Base-by-base conservation (phyloP, 2,329 filamentous ascomycete genomes). In the Cladophialophora carrionii region DNA sequence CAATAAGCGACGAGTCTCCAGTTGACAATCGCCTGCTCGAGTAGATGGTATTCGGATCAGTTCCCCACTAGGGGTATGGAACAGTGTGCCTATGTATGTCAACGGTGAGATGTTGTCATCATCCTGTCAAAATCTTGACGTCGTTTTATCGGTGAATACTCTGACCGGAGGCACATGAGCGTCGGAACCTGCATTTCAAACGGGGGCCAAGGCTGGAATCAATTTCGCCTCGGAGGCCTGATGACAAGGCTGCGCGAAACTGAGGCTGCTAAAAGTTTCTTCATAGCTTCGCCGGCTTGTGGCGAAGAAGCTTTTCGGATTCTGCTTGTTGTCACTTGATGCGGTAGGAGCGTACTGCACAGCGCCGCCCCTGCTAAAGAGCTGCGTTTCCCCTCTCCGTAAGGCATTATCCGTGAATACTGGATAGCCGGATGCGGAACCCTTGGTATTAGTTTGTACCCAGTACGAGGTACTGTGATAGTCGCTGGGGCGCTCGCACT, bases 171-270 rank as follows among this genome's bases (percentile, higher is more conserved):
- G 48, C 48, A 26, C 48, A 51, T 51, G 46, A 49, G 20, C 46
- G 12, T 14, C 46, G 3, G 14, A 49, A n/a, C 17, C n/a, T 26
- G 46, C 46, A 26, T 10, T 41, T 17, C n/a, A 14, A 31, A n/a
- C 55, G 9, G 41, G 26, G 12, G 29, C 41, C 12, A 20, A 46
- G 56, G 26, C 41, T 32, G 56, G 6, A 32, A 10, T 8, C 5
- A 29, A 49, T 31, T 34, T 31, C 29, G 14, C 41, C 22, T 48
- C 34, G 29, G 55, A 49, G 12, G n/a, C 24, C 10, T 12, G 41
- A 49, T 57, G 24, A 46, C 55, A 49, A 48, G 55, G 41, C 55
- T 49, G 56, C 29, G 14, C 20, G 41, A 31, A 17, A 24, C 32
- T 51, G 14, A n/a, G 37, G 37, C 37, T n/a, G 37, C 37, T 14